These are phyloP conservation scores for Puccinia coronata DNA, from an alignment of 1,284 basidiomycete species.

Conservation along the genomic window DNA sequence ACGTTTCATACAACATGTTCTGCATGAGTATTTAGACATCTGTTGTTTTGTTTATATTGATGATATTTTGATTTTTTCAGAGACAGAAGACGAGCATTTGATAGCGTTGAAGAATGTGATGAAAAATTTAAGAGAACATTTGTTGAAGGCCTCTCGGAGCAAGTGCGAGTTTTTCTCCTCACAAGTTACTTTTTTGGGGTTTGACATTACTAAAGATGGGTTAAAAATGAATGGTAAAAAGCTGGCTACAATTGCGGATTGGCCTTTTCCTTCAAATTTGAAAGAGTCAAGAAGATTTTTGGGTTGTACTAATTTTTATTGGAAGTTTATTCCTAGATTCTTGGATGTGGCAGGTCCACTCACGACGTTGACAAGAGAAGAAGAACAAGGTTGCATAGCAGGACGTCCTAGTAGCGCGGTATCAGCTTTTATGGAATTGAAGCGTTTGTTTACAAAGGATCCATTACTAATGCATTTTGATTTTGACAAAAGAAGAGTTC, in stretches of 20 bases:
- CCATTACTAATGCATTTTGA: background rate
- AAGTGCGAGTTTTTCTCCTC: constrained; percentile 30
- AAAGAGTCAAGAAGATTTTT: background rate
- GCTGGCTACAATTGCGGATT: background rate
- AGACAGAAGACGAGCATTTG: background rate
- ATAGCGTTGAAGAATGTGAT: background rate
- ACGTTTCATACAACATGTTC: constrained; percentile 23
- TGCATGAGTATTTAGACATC: constrained; percentile 23
- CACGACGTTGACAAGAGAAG: background rate
- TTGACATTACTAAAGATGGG: constrained; percentile 6
- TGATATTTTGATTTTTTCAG: constrained; percentile 44
- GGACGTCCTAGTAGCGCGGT: too few species aligned
- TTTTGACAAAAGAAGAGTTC: background rate
- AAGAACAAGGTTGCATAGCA: background rate
- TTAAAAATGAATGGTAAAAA: constrained; percentile 6
- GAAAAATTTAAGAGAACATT: background rate
- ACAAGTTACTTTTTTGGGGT: constrained; percentile 24
- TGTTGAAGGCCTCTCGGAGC: background rate
- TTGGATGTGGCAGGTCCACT: background rate
- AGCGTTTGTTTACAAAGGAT: background rate
- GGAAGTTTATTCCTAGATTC: background rate
- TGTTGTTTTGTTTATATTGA: too few species aligned
- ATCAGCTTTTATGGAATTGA: background rate
- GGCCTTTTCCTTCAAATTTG: background rate
- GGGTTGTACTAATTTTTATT: background rate